phyloP scores from a whole-genome alignment of 345 rosid genomes.

The Camelina laxa region DNA sequence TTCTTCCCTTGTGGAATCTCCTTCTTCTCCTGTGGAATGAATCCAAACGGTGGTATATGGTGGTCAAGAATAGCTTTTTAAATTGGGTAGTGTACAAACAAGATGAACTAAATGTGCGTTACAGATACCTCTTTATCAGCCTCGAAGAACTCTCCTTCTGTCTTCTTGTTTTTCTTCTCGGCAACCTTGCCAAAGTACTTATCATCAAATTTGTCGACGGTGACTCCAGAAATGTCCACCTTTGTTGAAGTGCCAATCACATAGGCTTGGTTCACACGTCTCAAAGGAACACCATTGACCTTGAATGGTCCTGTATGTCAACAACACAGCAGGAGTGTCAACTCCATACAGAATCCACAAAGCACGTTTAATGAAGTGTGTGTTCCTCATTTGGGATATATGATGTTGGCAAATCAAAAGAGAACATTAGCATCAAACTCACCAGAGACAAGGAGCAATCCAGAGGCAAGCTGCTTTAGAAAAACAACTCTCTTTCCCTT shows the following conservation, averaged over 20 bases:
- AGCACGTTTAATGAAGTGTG: not conserved
- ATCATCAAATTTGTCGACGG: constrained; percentile 65
- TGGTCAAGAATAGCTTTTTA: not conserved
- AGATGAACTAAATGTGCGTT: not conserved
- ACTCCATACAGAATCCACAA: not conserved
- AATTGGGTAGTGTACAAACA: not conserved
- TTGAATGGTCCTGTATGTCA: constrained; percentile 64
- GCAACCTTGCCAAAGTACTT: constrained; percentile 69
- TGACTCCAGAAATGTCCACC: constrained; percentile 67
- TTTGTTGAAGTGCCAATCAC: constrained; percentile 68
- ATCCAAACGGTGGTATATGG: not conserved
- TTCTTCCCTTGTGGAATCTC: constrained; percentile 69
- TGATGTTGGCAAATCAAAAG: not conserved
- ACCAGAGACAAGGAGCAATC: constrained; percentile 83
- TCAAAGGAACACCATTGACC: constrained; percentile 71
- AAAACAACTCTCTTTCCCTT: constrained; percentile 89
- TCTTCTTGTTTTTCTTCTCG: constrained; percentile 72
- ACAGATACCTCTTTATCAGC: constrained; percentile 64
- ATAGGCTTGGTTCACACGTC: constrained; percentile 68
- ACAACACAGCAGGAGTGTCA: not conserved
- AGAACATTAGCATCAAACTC: constrained; percentile 16
- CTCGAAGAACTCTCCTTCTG: constrained; percentile 83
- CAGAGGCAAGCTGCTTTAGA: constrained; percentile 80
- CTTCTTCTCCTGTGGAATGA: constrained; percentile 58
- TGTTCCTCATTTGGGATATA: not conserved